A percentile compares a stretch with the other conserved stretches of the same genome.
These are phyloP conservation scores for Cystofilobasidium ferigula DNA, from an alignment of 768 basidiomycete genomes.

Conservation along the genomic window DNA sequence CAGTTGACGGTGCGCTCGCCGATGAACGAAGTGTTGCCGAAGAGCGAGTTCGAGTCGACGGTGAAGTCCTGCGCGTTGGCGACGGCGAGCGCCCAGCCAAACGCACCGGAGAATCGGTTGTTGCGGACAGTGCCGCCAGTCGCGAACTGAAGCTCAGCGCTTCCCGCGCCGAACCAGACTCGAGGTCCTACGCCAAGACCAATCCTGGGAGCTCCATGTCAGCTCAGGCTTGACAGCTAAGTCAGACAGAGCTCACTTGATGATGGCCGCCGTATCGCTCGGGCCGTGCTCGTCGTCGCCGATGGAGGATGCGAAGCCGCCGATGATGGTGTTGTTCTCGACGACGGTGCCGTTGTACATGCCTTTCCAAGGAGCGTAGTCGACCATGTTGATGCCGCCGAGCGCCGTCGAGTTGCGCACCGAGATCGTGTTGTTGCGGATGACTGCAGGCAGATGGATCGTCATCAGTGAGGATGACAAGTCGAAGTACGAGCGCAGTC, in stretches of 20 bases:
- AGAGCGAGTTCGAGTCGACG: slow-evolving; percentile 48
- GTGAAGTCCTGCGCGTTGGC: slow-evolving; percentile 57
- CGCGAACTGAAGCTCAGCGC: slow-evolving; percentile 26
- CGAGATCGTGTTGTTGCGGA: slow-evolving; percentile 47
- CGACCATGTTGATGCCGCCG: slow-evolving; percentile 51
- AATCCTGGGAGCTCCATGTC: too few species aligned
- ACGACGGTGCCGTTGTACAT: slow-evolving; percentile 57
- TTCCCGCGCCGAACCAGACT: slow-evolving; percentile 54
- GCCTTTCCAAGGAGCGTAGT: slow-evolving; percentile 57
- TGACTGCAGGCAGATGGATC: too few species aligned
- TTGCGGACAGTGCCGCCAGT: slow-evolving; percentile 40
- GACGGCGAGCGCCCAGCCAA: slow-evolving; percentile 62
- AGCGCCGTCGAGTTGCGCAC: slow-evolving; percentile 47
- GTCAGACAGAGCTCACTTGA: slow-evolving; percentile 43
- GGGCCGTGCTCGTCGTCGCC: slow-evolving; percentile 8
- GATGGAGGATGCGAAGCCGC: slow-evolving; percentile 40
- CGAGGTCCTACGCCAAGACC: slow-evolving; percentile 70
- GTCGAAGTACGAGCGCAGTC: too few species aligned
- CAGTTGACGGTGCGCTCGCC: slow-evolving; percentile 60
- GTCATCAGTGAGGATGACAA: too few species aligned
- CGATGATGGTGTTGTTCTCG: slow-evolving; percentile 54
- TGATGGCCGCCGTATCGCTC: slow-evolving; percentile 46
- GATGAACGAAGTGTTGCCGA: slow-evolving; percentile 65
- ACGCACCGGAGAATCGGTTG: slow-evolving; percentile 43
- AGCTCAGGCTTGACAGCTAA: too few species aligned